Evolutionary conservation across 192 early-diverging fungal species (phyloP).

Genomic region (Cladochytrium replicatum): DNA sequence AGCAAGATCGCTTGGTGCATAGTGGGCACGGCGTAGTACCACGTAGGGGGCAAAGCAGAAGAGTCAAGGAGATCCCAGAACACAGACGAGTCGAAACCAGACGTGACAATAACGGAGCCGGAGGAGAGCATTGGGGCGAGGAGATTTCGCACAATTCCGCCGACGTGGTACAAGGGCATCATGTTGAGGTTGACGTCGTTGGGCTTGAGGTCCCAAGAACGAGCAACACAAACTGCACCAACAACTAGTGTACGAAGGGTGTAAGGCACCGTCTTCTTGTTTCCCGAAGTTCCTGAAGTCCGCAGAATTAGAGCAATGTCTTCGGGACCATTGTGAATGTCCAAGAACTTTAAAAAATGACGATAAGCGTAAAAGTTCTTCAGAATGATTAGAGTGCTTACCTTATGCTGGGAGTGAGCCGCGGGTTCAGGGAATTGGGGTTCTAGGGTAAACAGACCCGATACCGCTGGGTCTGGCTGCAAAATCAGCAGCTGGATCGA

Average conservation of each 20-base stretch:
- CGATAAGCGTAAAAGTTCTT: too few species aligned
- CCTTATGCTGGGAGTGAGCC: too few species aligned
- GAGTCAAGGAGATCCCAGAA: conserved; percentile 25
- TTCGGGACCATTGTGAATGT: too few species aligned
- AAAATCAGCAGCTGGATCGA: too few species aligned
- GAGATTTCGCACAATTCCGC: conserved; percentile 66
- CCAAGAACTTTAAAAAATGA: too few species aligned
- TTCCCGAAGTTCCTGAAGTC: conserved; percentile 75
- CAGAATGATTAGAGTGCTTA: too few species aligned
- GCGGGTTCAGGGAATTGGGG: too few species aligned
- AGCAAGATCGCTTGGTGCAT: conserved; percentile 58
- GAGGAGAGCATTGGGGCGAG: conserved; percentile 60
- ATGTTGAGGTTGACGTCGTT: conserved; percentile 23
- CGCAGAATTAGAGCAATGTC: conserved; percentile 46
- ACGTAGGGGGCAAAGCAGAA: conserved; percentile 17
- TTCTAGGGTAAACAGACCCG: too few species aligned
- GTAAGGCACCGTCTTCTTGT: conserved; percentile 18
- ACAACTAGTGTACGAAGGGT: conserved; percentile 6
- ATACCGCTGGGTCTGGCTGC: too few species aligned
- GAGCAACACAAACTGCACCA: conserved; percentile 12
- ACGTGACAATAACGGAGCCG: conserved; percentile 55
- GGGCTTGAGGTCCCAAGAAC: conserved; percentile 49
- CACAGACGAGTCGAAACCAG: conserved; percentile 18
- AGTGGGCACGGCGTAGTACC: conserved; percentile 53
- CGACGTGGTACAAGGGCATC: conserved; percentile 44